Percentiles rank a stretch among this genome's conserved stretches.
phyloP scores from a whole-genome alignment of 331 rosid genomes.

The Spiraea crenata region DNA sequence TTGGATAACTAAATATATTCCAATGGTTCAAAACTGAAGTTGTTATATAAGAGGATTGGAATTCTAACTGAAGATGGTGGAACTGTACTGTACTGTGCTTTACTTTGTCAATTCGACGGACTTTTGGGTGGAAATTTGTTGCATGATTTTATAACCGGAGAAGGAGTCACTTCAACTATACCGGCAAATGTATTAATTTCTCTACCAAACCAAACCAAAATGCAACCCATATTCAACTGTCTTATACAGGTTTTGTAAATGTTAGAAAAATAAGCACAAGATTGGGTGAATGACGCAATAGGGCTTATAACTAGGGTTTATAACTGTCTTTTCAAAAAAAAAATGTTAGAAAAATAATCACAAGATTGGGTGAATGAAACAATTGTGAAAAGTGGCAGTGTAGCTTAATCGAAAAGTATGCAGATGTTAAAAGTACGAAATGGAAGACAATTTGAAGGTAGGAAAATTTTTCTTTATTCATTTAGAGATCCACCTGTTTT shows the following conservation, averaged over 20 bases:
- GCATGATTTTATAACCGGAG: constrained; percentile 4
- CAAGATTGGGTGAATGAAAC: background rate
- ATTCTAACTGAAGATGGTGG: background rate
- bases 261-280: background rate
- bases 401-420: background rate
- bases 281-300: background rate
- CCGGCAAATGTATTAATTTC: constrained; percentile 3
- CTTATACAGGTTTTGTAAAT: constrained; percentile 21
- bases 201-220: constrained; percentile 51
- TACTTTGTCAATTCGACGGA: constrained; percentile 15
- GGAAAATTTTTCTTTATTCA: too few relatives aligned
- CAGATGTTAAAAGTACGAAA: background rate
- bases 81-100: background rate
- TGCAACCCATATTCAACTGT: constrained; percentile 37
- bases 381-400: constrained; percentile 12
- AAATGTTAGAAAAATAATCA: background rate
- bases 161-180: constrained; percentile 20
- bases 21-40: too few relatives aligned
- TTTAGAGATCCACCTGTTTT: too few relatives aligned
- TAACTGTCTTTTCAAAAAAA: constrained; percentile 29
- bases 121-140: constrained; percentile 16
- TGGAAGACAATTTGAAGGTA: background rate
- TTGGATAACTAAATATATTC: too few relatives aligned
- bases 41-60: background rate
- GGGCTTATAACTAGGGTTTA: constrained; percentile 13